phyloP scores from a whole-genome alignment of 1,284 basidiomycete genomes.

The Somion occarium region DNA sequence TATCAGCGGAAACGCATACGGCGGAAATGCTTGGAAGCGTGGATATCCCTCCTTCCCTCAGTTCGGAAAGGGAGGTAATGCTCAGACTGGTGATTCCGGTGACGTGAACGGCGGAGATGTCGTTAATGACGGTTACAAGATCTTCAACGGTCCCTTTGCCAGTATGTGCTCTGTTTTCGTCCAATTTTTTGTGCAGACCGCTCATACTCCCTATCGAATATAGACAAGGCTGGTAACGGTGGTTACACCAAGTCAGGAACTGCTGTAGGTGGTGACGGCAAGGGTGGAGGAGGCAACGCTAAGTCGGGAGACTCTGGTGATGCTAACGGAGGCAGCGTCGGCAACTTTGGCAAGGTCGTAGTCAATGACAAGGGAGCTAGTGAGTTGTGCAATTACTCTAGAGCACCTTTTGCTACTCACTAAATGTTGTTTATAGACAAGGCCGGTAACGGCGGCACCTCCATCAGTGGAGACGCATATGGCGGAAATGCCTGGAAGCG shows the following conservation, averaged over 20 bases:
- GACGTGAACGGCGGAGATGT: not conserved
- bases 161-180: not conserved
- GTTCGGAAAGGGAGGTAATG: not conserved
- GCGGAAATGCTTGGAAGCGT: not conserved
- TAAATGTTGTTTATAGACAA: not conserved
- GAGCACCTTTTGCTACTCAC: not conserved
- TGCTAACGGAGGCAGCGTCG: conserved; percentile 5
- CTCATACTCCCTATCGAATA: not conserved
- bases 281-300: conserved; percentile 5
- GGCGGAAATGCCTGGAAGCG: conserved; percentile 1
- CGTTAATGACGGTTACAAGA: not conserved
- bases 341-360: conserved; percentile 2
- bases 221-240: conserved; percentile 9
- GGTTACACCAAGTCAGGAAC: conserved; percentile 5
- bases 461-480: conserved; percentile 1
- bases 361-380: conserved; percentile 1
- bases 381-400: not conserved
- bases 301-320: conserved; percentile 5
- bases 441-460: conserved; percentile 2
- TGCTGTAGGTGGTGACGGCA: not conserved
- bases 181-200: not conserved
- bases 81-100: not conserved
- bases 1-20: not conserved
- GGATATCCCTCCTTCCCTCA: not conserved
- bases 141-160: conserved; percentile 1